Evolutionary conservation across 495 filamentous ascomycete species (phyloP), one percentile per base, ranked within the genome.

Genomic region (Cercophora scortea): DNA sequence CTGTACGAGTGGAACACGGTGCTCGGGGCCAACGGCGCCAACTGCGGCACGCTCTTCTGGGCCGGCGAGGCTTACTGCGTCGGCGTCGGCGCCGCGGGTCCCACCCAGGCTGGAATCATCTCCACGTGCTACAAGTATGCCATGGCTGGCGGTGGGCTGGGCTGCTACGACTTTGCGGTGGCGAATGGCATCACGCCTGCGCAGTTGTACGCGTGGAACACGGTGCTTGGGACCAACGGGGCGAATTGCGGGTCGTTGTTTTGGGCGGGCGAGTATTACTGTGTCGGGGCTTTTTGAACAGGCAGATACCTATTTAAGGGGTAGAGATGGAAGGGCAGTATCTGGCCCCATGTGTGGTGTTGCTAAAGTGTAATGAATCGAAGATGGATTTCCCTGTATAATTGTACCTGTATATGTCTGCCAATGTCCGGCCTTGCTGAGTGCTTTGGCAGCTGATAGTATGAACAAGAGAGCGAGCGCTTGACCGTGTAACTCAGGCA

Each of bases 1-100:
- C 35, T 61, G 38, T 56, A 53, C 36, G 6, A n/a, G 12, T 61
- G 59, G 59, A 61, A 61, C 45, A 35, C 49, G 8, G 52, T 55
- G 12, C 47, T 59, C 6, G 52, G 52, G 5, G 1, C 39, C 7
- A 16, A 53, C 18, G 52, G 59, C n/a, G 46, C 39, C 11, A 54
- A 52, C 18, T 61, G 58, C 49, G 52, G 33, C 6, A 47, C 49
- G 1, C 9, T 6, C 5, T 48, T 41, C 38, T 41, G 38, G 38
- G 38, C 38, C 11, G 6, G 7, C 15, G 38, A 41, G 38, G 11
- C 11, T 7, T 41, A 41, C 38, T 41, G 38, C 38, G 38, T 41
- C 38, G 15, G 15, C 12, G 38, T 41, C 12, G 15, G 12, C 12
- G 12, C 38, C 38, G 12, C 38, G 38, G 38, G 38, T 12, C 38